Base-by-base conservation (phyloP, 805 yeast genomes). In the Blastobotrys robertii region DNA sequence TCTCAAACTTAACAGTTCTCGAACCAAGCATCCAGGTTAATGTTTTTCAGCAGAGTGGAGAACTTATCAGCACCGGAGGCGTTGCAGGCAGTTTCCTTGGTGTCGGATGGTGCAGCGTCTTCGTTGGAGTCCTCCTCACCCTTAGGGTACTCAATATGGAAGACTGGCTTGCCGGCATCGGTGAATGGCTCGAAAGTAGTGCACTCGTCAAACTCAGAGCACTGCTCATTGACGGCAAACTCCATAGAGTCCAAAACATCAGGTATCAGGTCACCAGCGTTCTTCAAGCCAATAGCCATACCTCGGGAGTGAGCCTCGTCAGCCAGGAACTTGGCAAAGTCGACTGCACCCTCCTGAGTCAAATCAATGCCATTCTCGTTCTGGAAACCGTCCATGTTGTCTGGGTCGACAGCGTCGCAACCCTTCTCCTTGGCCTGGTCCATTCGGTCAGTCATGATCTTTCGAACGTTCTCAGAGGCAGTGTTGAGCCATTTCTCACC, bases 391-490 rank as follows among this genome's bases (percentile, higher is more conserved):
- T 60, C 63, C 1, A 58, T 32, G 37, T 58, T 56, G 39, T 58
- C 62, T 3, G 64, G 63, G 42, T 60, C 65, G 6, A 59, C 44
- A 8, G 54, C 64, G 41, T 59, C 63, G 43, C 64, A 59, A 7
- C 43, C 44, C 39, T 57, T 57, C 16, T 37, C 36, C 14, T 29
- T 30, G 3, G 63, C 63, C 29, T 48, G 8, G 12, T 53, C 39
- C 15, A 60, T 45, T 15, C 64, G 40, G 11, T 39, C 8, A 3
- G 8, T 37, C 58, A 59, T 58, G 22, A 57, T 55, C 10, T 29
- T 30, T 8, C 58, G 36, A 8, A 59, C 58, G 9, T 37, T 42
- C 4, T 33, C 28, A 5, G 62, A 56, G 22, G 35, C 34, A 8
- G 48, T 46, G 41, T 60, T 49, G 22, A 60, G 16, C 64, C 64